Base-by-base conservation (phyloP, 441 rosid genomes). In the Gossypium schwendimanii region DNA sequence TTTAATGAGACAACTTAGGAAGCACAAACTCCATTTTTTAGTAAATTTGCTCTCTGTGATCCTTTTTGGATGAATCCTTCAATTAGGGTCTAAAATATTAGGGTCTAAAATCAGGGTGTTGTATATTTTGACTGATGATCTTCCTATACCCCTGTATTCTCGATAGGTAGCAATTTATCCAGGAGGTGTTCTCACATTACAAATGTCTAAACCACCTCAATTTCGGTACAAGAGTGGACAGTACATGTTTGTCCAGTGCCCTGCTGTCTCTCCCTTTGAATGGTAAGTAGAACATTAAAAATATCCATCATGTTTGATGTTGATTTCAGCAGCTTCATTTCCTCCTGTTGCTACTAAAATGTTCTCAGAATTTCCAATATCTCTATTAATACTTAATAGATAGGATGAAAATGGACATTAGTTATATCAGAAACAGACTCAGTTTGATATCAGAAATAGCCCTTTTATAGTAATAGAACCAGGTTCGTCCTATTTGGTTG, bases 91-190 rank as follows among this genome's bases (percentile, higher is more conserved):
- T 26, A 26, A 0, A 26, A 26, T 26, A 26, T 58, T 59, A 4
- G 15, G 45, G 45, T 28, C 44, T 60, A 31, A 63, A 39, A 39
- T 31, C 68, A 18, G 17, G 68, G 7, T 45, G 70, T 33, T 3
- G 21, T 23, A 20, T 17, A 17, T 18, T 49, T 9, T 36, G 61
- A 63, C 54, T 63, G 21, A 26, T 73, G 18, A 52, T 49, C 41
- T 60, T 45, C 41, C 1, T 65, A 10, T 69, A 59, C 20, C 47
- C n/a, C 49, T 67, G 69, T 58, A 66, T 47, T 69, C 72, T 70
- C 11, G 57, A 47, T 72, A 94, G 98, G 97, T 94, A 62, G 98
- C 95, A 9, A 91, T 94, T 64, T 94, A 94, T 81, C 87, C 93
- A 1, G 93, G 91, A 76, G 75, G 86, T 23, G 93, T 89, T 81